Base-by-base conservation (phyloP, 1,139 yeast species). In the Eremothecium coryli region DNA sequence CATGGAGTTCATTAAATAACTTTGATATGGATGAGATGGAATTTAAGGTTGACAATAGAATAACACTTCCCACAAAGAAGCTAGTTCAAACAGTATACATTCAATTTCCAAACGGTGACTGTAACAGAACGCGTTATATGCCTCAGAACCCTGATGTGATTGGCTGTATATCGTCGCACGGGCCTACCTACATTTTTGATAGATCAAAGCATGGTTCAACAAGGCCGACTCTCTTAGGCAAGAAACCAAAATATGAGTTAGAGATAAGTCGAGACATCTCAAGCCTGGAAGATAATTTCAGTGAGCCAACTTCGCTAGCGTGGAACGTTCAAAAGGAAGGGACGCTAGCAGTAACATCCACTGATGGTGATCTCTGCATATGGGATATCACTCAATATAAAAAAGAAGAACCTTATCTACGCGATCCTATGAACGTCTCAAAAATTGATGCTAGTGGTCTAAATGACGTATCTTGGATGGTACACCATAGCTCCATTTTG, bases 71-170 rank as follows among this genome's bases (percentile, higher is more conserved):
- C 39, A 51, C 41, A 43, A 58, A 52, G 44, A 46, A 51, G 36
- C 34, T 57, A 18, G 40, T 35, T 4, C 45, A 41, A 11, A 50
- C 54, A 18, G 37, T 56, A 3, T 38, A 43, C n/a, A 54, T 57
- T n/a, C 40, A 38, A 16, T 55, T 53, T 29, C 61, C 61, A 5
- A 38, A 37, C 38, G 58, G 64, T 4, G 76, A 73, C 8, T 76
- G 90, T 47, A 85, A 88, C 54, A 67, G 82, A 43, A 88, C 93
- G 1, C 68, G 95, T 23, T 73, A 71, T 49, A 70, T 79, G 68
- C 94, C 95, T 0, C 84, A 74, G 46, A 74, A 82, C 47, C 72
- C 86, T 1, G 73, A 69, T 38, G 50, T 77, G 1, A 71, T 86
- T 8, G 88, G 90, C 1, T 73, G 93, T 0, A 80, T 85, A 40